Evolutionary conservation across 129 eudicot species (phyloP), one percentile per base, ranked within the genome.

Genomic region (Lonicera japonica): DNA sequence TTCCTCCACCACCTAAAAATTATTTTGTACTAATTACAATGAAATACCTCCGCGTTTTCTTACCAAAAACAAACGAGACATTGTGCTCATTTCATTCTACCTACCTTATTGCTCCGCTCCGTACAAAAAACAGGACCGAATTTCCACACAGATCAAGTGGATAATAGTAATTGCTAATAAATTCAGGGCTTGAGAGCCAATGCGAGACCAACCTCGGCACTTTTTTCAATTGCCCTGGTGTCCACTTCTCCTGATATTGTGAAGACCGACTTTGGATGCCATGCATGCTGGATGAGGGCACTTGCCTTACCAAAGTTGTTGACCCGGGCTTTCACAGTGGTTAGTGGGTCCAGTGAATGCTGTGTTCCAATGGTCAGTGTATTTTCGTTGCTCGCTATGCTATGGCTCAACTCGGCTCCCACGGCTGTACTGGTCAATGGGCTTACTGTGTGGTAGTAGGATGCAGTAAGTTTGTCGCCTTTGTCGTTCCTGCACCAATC

Each of bases 181-280:
- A 45, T 63, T 83, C 82, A 86, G 21, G 97, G 95, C 81, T 86
- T 89, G 34, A 86, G 74, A 66, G 85, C 88, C 25, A 89, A 20
- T 48, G 91, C 90, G 54, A 89, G 68, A 38, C 95, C 97, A 52
- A 89, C 78, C 76, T 89, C 86, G 6, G 97, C 95, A 60, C 86
- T 89, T 73, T 89, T 89, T 45, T 89, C 97, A 15, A 86, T 76
- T 1, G 95, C 95, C 75, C 77, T 65, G 5, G 91, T 81, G 80
- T 89, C 97, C 61, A 89, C 97, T 66, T 86, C 97, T 29, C 95
- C 97, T 1, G 97, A 89, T n/a, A 89, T 78, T 17, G 97, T 86
- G 73, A 86, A 69, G 54, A 83, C 52, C 11, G 91, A 83, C 56
- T 78, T 89, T 11, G 88, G 95, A 54, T 84, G 86, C 95, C 91